These are phyloP conservation scores for Porodaedalea pini DNA, from an alignment of 1,284 basidiomycete genomes.

Conservation along the genomic window DNA sequence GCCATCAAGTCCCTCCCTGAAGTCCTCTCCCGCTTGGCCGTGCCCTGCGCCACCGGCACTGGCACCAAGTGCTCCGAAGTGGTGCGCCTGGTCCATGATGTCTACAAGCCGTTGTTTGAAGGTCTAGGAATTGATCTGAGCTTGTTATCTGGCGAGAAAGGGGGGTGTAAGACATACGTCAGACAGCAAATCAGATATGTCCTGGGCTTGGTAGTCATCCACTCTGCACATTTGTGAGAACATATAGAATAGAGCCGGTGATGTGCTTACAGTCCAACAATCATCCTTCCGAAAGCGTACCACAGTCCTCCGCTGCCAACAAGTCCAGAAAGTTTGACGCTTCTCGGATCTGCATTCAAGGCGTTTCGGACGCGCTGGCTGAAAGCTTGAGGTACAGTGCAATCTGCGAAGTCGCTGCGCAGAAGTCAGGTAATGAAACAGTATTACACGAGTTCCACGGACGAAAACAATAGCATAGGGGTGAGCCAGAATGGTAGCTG, in stretches of 20 bases:
- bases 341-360: slow-evolving; percentile 77
- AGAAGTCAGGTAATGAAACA: slow-evolving; percentile 4
- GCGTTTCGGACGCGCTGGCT: slow-evolving; percentile 74
- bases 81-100: slow-evolving; percentile 86
- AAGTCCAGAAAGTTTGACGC: slow-evolving; percentile 73
- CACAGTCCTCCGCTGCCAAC: slow-evolving; percentile 86
- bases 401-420: slow-evolving; percentile 78
- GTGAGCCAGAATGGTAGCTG: slow-evolving; percentile 86
- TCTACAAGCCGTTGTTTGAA: slow-evolving; percentile 77
- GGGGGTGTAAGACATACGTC: slow-evolving; percentile 42
- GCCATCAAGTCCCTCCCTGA: slow-evolving; percentile 84
- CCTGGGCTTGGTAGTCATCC: slow-evolving; percentile 63
- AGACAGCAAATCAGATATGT: slow-evolving; percentile 65
- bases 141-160: slow-evolving; percentile 4
- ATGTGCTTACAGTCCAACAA: slow-evolving; percentile 69
- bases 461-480: slow-evolving; percentile 81
- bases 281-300: slow-evolving; percentile 84
- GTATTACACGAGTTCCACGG: slow-evolving; percentile 26
- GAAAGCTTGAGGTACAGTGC: slow-evolving; percentile 77
- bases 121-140: slow-evolving; percentile 46
- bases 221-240: slow-evolving; percentile 42
- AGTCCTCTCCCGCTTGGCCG: slow-evolving; percentile 63
- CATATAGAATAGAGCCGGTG: not conserved
- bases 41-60: slow-evolving; percentile 50
- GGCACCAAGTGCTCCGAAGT: slow-evolving; percentile 73